Base-by-base conservation (phyloP, 1,284 basidiomycete genomes). In the Trichosporon sp. region DNA sequence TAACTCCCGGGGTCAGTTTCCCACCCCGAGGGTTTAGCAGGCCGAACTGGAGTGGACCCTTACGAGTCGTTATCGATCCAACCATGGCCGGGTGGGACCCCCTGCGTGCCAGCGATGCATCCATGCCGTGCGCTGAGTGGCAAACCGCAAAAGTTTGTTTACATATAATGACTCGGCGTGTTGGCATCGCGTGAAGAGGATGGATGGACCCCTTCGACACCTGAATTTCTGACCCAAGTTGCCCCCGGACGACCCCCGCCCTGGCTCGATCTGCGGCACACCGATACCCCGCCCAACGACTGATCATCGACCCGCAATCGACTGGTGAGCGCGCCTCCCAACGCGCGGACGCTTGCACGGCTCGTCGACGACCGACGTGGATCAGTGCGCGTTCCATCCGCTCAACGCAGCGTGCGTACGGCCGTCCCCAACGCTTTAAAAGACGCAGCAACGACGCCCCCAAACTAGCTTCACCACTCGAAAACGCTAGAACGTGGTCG, bases 1-100 rank as follows among this genome's bases (percentile, higher is more conserved):
- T 60, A 60, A 60, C 56, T 42, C 27, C 56, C 47, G 47, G 47
- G 21, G 47, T 51, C 47, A 51, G 47, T 51, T 60, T 60, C 56
- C 7, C 56, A 60, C 56, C 56, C 29, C 51, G 29, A 60, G 56
- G 51, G 51, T 15, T 13, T 25, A 56, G 18, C 38, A 51, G 47
- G 47, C 47, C 47, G 47, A 51, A 18, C 12, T n/a, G 21, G 5
- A 21, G 11, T 21, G 47, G 18, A 60, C 56, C 56, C 56, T 60
- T 60, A 60, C 56, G 56, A 60, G 27, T 31, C 56, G 27, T 60
- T 60, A 60, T 60, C 56, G 23, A 60, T 31, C 29, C 29, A n/a
- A 9, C 9, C 23, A 25, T 25, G 23, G 6, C 23, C 23, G 7
- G 27, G 29, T 31, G 56, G 27, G 47, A 51, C n/a, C n/a, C n/a